phyloP scores from a whole-genome alignment of 345 rosid species.

The Arabidopsis suecica region DNA sequence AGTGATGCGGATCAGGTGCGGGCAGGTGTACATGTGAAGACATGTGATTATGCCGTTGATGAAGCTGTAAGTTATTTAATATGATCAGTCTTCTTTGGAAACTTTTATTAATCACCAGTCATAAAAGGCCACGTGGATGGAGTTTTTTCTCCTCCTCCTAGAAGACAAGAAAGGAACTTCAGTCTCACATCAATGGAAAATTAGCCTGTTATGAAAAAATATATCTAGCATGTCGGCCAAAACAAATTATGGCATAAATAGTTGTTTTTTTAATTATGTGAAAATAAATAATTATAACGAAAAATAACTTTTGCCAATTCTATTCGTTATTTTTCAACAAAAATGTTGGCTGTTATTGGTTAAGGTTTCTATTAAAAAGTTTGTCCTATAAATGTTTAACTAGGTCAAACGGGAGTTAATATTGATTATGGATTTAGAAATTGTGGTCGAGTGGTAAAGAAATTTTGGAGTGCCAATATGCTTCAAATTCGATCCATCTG shows the following conservation, averaged over 20 bases:
- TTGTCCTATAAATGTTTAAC: background rate
- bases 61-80: constrained; percentile 30
- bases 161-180: constrained; percentile 12
- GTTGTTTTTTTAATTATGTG: no score
- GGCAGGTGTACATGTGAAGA: constrained; percentile 41
- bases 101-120: background rate
- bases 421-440: background rate
- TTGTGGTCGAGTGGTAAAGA: no score
- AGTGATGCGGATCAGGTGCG: constrained; percentile 42
- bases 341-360: background rate
- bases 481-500: no score
- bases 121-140: background rate
- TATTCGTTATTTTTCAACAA: background rate
- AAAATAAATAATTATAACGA: background rate
- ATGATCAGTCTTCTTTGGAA: constrained; percentile 12
- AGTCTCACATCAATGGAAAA: background rate
- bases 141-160: background rate
- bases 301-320: background rate
- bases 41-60: constrained; percentile 37
- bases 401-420: background rate
- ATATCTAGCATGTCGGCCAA: background rate
- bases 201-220: background rate
- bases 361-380: no score
- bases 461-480: no score
- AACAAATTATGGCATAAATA: background rate